Base-by-base conservation (phyloP, 2,329 filamentous ascomycete species). In the Aspergillus viridinutans region DNA sequence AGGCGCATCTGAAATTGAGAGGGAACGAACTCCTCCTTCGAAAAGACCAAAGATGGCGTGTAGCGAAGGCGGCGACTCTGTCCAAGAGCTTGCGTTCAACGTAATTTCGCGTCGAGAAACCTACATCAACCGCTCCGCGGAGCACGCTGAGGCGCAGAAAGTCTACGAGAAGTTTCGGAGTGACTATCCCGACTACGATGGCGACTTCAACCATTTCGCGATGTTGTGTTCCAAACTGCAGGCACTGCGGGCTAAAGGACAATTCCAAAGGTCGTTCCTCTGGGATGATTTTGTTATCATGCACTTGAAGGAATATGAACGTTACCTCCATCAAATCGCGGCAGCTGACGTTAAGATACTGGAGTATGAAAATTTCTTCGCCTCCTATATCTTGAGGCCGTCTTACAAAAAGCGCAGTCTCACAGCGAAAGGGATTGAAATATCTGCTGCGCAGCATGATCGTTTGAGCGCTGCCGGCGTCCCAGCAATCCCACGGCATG, bases 221-320 rank as follows among this genome's bases (percentile, higher is more conserved):
- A 63, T 66, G n/a, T 60, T 77, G 25, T 78, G 75, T 54, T 61
- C 59, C 20, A 74, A 69, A 50, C 61, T 79, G 40, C 67, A 71
- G 25, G 58, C 59, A 14, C 60, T 77, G 40, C 60, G 71, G n/a
- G 58, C 58, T 21, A 54, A 60, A 20, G 73, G 69, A 4, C 53
- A 65, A 28, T 57, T 75, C 38, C 61, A 69, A 40, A 67, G 70
- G 52, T 75, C 72, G 12, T 74, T 69, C 25, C 54, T 79, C 14
- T 78, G 76, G 74, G 78, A 80, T 63, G 78, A 80, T 59, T 79
- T 77, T 56, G 64, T 80, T 52, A 76, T 75, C 53, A 69, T 72
- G 60, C 69, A 77, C 58, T 63, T 71, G 6, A 58, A 67, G 17
- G 68, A 72, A 26, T 80, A 78, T 57, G 68, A 64, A 3, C 52